Conservation (phyloP, 2,329 filamentous ascomycete genomes). For the Phaeosphaeriaceae sp. region DNA sequence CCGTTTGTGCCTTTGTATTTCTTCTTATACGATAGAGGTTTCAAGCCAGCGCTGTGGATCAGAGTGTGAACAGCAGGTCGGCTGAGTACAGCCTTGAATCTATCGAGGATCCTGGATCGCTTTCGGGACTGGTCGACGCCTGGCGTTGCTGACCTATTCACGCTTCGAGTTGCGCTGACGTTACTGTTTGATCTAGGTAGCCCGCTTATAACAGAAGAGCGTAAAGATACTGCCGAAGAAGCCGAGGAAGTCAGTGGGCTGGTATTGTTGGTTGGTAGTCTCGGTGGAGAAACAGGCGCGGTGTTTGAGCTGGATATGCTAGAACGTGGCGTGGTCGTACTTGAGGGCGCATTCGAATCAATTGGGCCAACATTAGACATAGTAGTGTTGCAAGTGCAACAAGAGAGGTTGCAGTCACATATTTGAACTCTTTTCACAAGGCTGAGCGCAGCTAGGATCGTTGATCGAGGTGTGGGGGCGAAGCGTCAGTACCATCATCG, state of each 20-base stretch:
- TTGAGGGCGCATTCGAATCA: neutral
- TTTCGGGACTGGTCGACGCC: neutral
- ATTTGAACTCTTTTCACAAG: too few relatives aligned
- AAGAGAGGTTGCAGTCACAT: too few relatives aligned
- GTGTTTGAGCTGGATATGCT: neutral
- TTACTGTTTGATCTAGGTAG: neutral
- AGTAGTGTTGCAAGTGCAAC: neutral
- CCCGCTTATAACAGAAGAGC: neutral
- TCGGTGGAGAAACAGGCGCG: neutral
- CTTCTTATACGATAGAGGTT: neutral
- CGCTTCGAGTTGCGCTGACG: neutral
- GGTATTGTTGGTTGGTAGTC: neutral
- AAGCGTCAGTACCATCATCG: neutral
- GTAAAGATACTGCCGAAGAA: neutral
- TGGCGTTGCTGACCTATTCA: neutral
- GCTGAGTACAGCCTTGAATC: neutral
- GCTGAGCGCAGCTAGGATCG: neutral
- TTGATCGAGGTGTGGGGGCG: neutral
- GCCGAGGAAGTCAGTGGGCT: neutral
- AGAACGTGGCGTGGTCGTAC: neutral
- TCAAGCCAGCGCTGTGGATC: constrained; percentile 1
- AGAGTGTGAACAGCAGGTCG: neutral
- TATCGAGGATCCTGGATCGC: neutral
- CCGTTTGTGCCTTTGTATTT: constrained; percentile 2
- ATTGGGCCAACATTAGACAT: neutral